A percentile compares a stretch with the other conserved stretches of the same genome.
phyloP scores from a whole-genome alignment of 1,284 basidiomycete genomes.

The Xerocomus nothofagi region DNA sequence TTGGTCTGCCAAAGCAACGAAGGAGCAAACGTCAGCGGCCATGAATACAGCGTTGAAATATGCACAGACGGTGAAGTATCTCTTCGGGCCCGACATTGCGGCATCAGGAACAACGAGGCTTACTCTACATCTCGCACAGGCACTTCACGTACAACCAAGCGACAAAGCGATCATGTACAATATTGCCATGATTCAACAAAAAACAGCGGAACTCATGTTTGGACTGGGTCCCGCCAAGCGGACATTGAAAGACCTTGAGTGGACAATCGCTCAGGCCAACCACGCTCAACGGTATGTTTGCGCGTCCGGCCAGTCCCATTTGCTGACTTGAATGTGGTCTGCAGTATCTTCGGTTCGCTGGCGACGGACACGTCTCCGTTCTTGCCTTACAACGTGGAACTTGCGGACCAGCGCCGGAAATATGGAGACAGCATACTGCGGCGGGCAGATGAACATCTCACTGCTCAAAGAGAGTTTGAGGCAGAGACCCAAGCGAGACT shows the following conservation, averaged over 20 bases:
- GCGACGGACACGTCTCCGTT: conserved; percentile 68
- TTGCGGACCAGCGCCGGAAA: conserved; percentile 84
- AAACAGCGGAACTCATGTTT: conserved; percentile 86
- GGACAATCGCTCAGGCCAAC: conserved; percentile 79
- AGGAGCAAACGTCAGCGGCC: conserved; percentile 77
- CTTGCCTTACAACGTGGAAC: conserved; percentile 83
- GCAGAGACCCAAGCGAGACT: conserved; percentile 69
- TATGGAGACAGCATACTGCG: conserved; percentile 86
- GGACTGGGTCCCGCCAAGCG: conserved; percentile 73
- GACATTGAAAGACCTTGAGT: conserved; percentile 74
- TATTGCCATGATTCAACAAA: conserved; percentile 95
- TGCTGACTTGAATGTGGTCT: neutral
- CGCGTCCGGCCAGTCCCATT: neutral
- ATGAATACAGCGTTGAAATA: conserved; percentile 81
- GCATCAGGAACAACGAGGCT: neutral
- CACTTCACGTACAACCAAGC: conserved; percentile 74
- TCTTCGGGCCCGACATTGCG: neutral
- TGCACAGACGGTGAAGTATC: conserved; percentile 53
- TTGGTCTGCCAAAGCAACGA: conserved; percentile 90
- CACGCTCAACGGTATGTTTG: conserved; percentile 80
- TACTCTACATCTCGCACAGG: conserved; percentile 44
- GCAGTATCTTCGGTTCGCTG: conserved; percentile 79
- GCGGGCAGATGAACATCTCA: conserved; percentile 75
- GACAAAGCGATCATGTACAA: conserved; percentile 92
- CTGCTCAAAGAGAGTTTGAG: conserved; percentile 75